These are phyloP conservation scores for Cunninghamia lanceolata DNA, from an alignment of 75 land plant species.

Conservation along the genomic window DNA sequence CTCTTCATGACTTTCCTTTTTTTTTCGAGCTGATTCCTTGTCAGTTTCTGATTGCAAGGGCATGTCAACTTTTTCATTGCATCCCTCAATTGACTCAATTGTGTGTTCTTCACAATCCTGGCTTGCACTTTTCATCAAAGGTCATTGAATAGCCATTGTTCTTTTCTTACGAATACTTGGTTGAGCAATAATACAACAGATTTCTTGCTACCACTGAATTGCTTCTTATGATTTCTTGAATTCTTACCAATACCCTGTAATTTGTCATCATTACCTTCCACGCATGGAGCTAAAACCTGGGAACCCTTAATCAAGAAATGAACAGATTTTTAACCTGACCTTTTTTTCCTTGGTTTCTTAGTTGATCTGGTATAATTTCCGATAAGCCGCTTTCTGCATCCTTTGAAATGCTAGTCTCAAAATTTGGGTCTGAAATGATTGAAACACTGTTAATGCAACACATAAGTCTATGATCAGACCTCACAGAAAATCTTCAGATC, in stretches of 20 bases:
- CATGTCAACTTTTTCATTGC: background rate
- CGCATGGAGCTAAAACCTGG: too few relatives aligned
- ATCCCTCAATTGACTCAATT: background rate
- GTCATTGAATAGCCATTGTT: background rate
- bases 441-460: background rate
- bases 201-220: background rate
- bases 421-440: background rate
- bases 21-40: background rate
- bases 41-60: background rate
- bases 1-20: conserved; percentile 9
- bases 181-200: background rate
- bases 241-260: background rate
- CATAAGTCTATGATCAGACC: background rate
- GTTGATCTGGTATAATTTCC: background rate
- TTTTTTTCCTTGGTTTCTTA: background rate
- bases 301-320: too few relatives aligned
- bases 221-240: background rate
- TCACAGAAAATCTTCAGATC: too few relatives aligned
- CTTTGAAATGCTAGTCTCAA: too few relatives aligned
- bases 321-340: background rate
- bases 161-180: background rate
- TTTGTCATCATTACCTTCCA: too few relatives aligned
- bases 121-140: background rate
- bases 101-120: conserved; percentile 6
- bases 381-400: too few relatives aligned